A percentile compares a stretch with the other conserved stretches of the same genome.
Evolutionary conservation across 495 filamentous ascomycete species (phyloP).

Genomic region (Penicillium nucicola): DNA sequence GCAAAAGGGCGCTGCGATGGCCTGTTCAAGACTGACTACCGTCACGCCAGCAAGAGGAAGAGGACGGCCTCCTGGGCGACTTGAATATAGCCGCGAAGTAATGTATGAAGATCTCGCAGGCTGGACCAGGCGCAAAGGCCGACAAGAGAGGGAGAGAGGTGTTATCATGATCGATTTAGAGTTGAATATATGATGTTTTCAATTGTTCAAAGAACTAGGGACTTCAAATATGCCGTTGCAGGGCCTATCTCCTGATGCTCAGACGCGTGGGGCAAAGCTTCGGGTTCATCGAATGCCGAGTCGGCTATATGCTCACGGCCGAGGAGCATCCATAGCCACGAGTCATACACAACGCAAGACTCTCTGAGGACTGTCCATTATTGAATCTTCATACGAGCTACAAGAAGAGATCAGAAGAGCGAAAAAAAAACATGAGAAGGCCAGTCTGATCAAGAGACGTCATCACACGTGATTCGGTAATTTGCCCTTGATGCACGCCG

Average conservation of each 20-base stretch:
- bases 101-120: background rate
- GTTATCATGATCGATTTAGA: background rate
- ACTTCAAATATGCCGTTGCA: background rate
- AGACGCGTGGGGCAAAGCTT: background rate
- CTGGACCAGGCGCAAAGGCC: background rate
- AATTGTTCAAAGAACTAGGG: background rate
- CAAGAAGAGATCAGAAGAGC: no score
- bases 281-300: constrained; percentile 1
- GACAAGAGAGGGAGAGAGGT: background rate
- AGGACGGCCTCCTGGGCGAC: constrained; percentile 5
- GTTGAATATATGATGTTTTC: background rate
- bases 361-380: no score
- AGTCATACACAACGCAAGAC: no score
- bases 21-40: constrained; percentile 52
- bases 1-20: constrained; percentile 51
- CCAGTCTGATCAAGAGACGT: no score
- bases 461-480: no score
- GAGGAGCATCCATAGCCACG: no score
- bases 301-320: constrained; percentile 1
- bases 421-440: no score
- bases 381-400: no score
- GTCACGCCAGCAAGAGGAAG: constrained; percentile 44
- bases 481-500: no score
- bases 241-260: background rate
- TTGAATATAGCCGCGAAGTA: constrained; percentile 12